Evolutionary conservation across 2,329 filamentous ascomycete species (phyloP).

Genomic region (Verticillium zaregamsianum): DNA sequence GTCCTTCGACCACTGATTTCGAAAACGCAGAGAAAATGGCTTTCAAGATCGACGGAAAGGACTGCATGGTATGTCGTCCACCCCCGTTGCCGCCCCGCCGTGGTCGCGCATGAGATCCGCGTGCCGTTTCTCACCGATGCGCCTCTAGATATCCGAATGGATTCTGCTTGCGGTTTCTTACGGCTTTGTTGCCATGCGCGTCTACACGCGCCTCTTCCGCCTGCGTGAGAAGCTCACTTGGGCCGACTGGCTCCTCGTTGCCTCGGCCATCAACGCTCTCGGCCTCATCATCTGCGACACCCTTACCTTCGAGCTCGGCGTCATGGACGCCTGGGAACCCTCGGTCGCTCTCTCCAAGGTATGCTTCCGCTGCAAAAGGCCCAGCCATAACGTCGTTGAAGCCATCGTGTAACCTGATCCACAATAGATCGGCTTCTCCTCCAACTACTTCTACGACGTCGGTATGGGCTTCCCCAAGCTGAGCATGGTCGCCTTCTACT

Average conservation of each 20-base stretch:
- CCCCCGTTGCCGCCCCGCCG: not conserved
- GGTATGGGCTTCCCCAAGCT: slow-evolving; percentile 31
- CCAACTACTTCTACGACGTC: slow-evolving; percentile 31
- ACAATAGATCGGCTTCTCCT: slow-evolving; percentile 25
- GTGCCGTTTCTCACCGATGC: not conserved
- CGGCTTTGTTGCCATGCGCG: slow-evolving; percentile 21
- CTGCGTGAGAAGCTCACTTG: slow-evolving; percentile 22
- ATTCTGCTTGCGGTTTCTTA: slow-evolving; percentile 22
- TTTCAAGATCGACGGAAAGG: slow-evolving; percentile 18
- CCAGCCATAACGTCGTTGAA: too few relatives aligned
- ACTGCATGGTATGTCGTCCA: slow-evolving; percentile 15
- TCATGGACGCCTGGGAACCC: slow-evolving; percentile 22
- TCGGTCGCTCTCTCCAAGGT: slow-evolving; percentile 27
- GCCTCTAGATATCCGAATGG: slow-evolving; percentile 25
- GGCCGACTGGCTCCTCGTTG: slow-evolving; percentile 23
- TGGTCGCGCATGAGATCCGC: too few relatives aligned
- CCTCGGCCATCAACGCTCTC: slow-evolving; percentile 23
- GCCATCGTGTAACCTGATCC: not conserved
- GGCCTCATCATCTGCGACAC: slow-evolving; percentile 29
- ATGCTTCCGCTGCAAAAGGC: not conserved
- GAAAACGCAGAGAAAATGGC: slow-evolving; percentile 10
- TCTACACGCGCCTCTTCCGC: slow-evolving; percentile 27
- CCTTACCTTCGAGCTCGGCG: slow-evolving; percentile 24
- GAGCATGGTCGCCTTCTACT: slow-evolving; percentile 31
- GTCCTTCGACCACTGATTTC: not conserved